Conservation (phyloP, 2,329 filamentous ascomycete species). For the Aspergillus oerlinghausenensis region DNA sequence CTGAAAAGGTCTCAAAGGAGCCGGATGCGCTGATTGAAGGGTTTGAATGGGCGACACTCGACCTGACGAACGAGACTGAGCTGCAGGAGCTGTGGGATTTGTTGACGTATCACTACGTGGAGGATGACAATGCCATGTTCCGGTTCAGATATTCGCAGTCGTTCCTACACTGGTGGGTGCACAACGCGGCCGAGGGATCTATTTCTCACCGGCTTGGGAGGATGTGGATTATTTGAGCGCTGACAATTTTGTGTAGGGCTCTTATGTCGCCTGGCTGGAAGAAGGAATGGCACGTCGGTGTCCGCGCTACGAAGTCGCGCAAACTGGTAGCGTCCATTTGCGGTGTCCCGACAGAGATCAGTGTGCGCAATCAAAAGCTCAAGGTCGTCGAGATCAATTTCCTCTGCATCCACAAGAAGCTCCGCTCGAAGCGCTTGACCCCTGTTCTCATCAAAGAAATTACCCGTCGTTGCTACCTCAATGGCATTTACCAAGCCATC, state of each 20-base stretch:
- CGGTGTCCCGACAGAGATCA: slow-evolving; percentile 78
- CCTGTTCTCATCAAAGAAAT: slow-evolving; percentile 98
- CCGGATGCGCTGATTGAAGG: slow-evolving; percentile 71
- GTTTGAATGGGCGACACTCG: slow-evolving; percentile 92
- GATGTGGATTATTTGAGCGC: background rate
- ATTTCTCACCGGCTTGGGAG: background rate
- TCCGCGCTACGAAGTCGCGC: slow-evolving; percentile 74
- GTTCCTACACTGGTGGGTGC: slow-evolving; percentile 75
- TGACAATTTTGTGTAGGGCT: slow-evolving; percentile 56
- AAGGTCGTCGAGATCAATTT: slow-evolving; percentile 94
- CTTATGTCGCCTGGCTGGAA: slow-evolving; percentile 93
- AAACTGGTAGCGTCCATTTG: slow-evolving; percentile 96
- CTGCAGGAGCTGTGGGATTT: slow-evolving; percentile 89
- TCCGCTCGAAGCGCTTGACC: slow-evolving; percentile 84
- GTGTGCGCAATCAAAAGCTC: slow-evolving; percentile 70
- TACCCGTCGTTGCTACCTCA: slow-evolving; percentile 81
- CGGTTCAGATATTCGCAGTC: slow-evolving; percentile 90
- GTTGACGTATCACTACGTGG: slow-evolving; percentile 90
- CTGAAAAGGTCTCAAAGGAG: slow-evolving; percentile 73
- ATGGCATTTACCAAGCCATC: slow-evolving; percentile 87
- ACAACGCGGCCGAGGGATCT: background rate
- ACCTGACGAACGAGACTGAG: slow-evolving; percentile 71
- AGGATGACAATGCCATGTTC: slow-evolving; percentile 96
- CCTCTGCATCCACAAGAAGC: slow-evolving; percentile 95
- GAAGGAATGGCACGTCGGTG: slow-evolving; percentile 90